Conservation (phyloP, 2,329 filamentous ascomycete species). For the Bipolaris sorokiniana region DNA sequence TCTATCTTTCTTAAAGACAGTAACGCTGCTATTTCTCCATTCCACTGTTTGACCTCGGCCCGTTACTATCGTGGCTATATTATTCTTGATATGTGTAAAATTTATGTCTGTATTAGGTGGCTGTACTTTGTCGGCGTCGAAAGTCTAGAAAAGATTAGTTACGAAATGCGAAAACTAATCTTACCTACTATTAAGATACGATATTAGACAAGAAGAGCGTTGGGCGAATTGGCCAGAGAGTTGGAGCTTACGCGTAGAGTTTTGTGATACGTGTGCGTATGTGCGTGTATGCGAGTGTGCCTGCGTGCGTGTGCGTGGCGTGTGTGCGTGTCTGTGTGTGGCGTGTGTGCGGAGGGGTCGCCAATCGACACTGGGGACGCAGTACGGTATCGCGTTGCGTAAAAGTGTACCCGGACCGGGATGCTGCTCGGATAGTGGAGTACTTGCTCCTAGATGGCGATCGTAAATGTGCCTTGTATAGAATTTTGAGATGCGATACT, state of each 20-base stretch:
- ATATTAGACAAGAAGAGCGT: neutral
- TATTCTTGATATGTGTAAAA: constrained; percentile 1
- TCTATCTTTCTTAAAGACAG: constrained; percentile 1
- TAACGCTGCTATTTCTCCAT: constrained; percentile 4
- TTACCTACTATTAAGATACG: neutral
- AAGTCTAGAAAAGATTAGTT: constrained; percentile 2
- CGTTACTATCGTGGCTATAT: constrained; percentile 3
- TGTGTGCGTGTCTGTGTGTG: too few species aligned
- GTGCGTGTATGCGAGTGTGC: too few species aligned
- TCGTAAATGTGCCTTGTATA: too few species aligned
- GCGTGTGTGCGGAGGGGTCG: too few species aligned
- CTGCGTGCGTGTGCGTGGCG: too few species aligned
- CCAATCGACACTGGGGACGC: too few species aligned
- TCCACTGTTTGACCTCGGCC: constrained; percentile 3
- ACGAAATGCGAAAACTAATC: neutral
- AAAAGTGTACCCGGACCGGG: too few species aligned
- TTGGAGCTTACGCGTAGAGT: neutral
- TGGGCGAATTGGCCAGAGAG: neutral
- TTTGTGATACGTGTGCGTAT: too few species aligned
- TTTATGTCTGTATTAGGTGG: constrained; percentile 1
- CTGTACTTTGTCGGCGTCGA: neutral
- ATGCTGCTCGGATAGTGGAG: too few species aligned
- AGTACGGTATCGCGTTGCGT: too few species aligned
- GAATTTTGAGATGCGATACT: too few species aligned
- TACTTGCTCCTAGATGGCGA: too few species aligned